Evolutionary conservation across 495 filamentous ascomycete genomes (phyloP).

Genomic region (Letharia columbiana): DNA sequence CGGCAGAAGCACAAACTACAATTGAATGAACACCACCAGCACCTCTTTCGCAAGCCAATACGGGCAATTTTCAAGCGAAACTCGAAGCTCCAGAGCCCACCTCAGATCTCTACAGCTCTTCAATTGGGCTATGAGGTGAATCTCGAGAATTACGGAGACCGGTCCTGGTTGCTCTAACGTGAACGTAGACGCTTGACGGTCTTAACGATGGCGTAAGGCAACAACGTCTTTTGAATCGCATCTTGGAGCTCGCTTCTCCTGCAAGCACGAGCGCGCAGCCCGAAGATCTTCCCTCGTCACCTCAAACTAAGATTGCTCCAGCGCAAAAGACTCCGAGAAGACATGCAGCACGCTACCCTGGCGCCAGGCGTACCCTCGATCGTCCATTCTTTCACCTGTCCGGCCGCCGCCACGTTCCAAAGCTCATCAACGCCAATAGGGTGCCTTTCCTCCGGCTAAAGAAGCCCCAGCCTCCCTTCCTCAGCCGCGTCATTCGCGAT

Average conservation of each 20-base stretch:
- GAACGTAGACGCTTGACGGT: constrained; percentile 10
- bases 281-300: neutral
- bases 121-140: constrained; percentile 59
- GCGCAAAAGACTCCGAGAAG: neutral
- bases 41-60: constrained; percentile 37
- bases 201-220: constrained; percentile 6
- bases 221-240: neutral
- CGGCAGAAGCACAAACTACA: constrained; percentile 47
- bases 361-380: constrained; percentile 35
- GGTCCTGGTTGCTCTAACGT: neutral
- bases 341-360: constrained; percentile 26
- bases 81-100: constrained; percentile 43
- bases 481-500: constrained; percentile 49
- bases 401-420: constrained; percentile 51
- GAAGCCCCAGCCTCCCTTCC: constrained; percentile 55
- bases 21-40: constrained; percentile 34
- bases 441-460: constrained; percentile 62
- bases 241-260: neutral
- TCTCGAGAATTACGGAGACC: neutral
- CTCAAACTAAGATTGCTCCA: neutral
- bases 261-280: neutral
- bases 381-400: constrained; percentile 39
- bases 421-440: constrained; percentile 46
- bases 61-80: constrained; percentile 53
- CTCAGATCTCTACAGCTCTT: constrained; percentile 46